phyloP scores from a whole-genome alignment of 1,284 basidiomycete species.

The Cryptococcus jaspeensis region DNA sequence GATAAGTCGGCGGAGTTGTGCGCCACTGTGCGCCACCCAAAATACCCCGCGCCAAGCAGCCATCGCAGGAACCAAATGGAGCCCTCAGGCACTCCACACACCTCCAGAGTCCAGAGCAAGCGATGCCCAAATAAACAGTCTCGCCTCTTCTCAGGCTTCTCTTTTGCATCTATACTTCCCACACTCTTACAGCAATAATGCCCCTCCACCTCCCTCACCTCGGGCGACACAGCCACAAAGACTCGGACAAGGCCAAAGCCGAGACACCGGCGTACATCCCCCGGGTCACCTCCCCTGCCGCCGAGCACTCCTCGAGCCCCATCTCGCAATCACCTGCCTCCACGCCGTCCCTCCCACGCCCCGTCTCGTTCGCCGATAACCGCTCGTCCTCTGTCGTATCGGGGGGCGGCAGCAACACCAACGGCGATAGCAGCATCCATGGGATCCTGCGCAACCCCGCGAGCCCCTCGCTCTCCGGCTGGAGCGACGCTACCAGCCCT shows the following conservation, averaged over 20 bases:
- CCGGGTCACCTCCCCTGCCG: not conserved
- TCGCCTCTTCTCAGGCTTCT: not conserved
- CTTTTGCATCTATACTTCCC: not conserved
- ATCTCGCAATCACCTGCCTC: not conserved
- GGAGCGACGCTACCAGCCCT: slow-evolving; percentile 3
- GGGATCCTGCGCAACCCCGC: slow-evolving; percentile 1
- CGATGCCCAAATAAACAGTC: too few species aligned
- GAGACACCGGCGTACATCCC: too few species aligned
- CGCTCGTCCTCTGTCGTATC: too few species aligned
- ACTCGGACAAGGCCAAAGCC: not conserved
- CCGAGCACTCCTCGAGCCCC: not conserved
- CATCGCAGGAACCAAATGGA: too few species aligned
- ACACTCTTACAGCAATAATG: not conserved
- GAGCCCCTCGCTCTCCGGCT: slow-evolving; percentile 2
- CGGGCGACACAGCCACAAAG: not conserved
- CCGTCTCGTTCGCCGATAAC: not conserved
- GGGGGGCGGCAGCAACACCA: too few species aligned
- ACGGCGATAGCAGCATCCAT: not conserved
- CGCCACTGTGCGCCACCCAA: too few species aligned
- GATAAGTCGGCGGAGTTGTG: too few species aligned
- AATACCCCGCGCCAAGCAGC: too few species aligned
- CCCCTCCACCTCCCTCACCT: not conserved
- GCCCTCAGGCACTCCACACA: too few species aligned
- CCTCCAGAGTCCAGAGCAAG: too few species aligned
- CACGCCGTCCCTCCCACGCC: not conserved